phyloP scores from a whole-genome alignment of 2,329 filamentous ascomycete genomes.

The Zasmidium angulare region DNA sequence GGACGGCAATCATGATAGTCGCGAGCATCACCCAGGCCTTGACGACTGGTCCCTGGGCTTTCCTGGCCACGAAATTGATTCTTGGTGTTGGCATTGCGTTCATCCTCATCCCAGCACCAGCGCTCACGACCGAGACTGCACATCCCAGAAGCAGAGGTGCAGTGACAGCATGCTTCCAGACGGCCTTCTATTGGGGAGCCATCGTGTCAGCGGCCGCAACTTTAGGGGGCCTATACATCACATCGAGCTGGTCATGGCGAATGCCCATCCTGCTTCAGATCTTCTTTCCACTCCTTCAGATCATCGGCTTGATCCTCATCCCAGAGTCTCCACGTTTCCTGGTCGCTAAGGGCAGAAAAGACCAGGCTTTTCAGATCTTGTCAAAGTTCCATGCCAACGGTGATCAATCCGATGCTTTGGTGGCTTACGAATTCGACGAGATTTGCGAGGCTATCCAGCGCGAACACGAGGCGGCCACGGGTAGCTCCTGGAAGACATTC shows the following conservation, averaged over 20 bases:
- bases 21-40: constrained; percentile 37
- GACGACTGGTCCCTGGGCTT: constrained; percentile 18
- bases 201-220: constrained; percentile 24
- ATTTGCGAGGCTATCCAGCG: constrained; percentile 41
- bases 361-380: constrained; percentile 57
- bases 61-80: constrained; percentile 7
- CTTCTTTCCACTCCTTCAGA: constrained; percentile 20
- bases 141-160: constrained; percentile 19
- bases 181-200: constrained; percentile 24
- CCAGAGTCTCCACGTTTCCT: constrained; percentile 28
- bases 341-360: constrained; percentile 38
- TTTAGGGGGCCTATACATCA: constrained; percentile 17
- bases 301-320: constrained; percentile 18
- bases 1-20: constrained; percentile 48
- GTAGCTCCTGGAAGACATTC: constrained; percentile 26
- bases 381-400: constrained; percentile 65
- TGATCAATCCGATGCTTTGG: constrained; percentile 57
- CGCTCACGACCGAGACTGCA: constrained; percentile 12
- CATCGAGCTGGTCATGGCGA: constrained; percentile 23
- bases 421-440: constrained; percentile 66
- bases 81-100: constrained; percentile 6
- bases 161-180: constrained; percentile 20
- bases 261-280: constrained; percentile 24
- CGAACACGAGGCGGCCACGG: constrained; percentile 50
- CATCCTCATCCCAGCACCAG: constrained; percentile 5